Evolutionary conservation across 257 asterid genomes (phyloP).

Genomic region (Misopates orontium): DNA sequence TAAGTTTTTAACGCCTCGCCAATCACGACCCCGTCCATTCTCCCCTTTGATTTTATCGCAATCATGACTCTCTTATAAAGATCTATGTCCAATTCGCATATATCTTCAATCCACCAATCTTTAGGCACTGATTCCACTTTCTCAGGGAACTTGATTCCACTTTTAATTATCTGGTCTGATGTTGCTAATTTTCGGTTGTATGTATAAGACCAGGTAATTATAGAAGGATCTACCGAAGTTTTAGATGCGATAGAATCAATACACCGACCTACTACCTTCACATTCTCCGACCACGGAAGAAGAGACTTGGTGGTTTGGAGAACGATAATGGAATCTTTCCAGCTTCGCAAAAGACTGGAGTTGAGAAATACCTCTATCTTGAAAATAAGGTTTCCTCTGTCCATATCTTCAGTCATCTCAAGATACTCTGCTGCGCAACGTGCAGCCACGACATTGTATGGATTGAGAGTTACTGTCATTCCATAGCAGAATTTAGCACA

Average conservation of each 20-base stretch:
- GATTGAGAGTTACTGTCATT: slow-evolving; percentile 74
- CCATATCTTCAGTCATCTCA: slow-evolving; percentile 82
- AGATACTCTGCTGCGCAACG: slow-evolving; percentile 94
- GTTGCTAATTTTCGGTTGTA: slow-evolving; percentile 57
- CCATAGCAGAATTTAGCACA: slow-evolving; percentile 96
- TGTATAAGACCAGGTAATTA: slow-evolving; percentile 83
- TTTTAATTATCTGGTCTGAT: slow-evolving; percentile 46
- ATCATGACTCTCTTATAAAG: slow-evolving; percentile 78
- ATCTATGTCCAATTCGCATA: slow-evolving; percentile 80
- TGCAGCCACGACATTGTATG: slow-evolving; percentile 80
- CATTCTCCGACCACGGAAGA: slow-evolving; percentile 76
- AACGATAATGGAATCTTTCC: slow-evolving; percentile 94
- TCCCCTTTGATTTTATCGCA: slow-evolving; percentile 71
- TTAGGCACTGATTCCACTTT: slow-evolving; percentile 58
- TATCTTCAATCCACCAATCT: slow-evolving; percentile 96
- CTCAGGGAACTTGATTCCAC: slow-evolving; percentile 39
- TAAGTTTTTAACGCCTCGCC: slow-evolving; percentile 82
- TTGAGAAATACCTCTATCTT: slow-evolving; percentile 85
- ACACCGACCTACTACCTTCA: slow-evolving; percentile 75
- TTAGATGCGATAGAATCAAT: slow-evolving; percentile 83
- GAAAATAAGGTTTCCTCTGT: slow-evolving; percentile 71
- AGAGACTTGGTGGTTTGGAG: slow-evolving; percentile 75
- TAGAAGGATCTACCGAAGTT: slow-evolving; percentile 79
- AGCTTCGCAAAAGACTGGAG: slow-evolving; percentile 73
- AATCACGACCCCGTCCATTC: slow-evolving; percentile 68